Percentiles rank a stretch among this genome's conserved stretches.
Evolutionary conservation across 805 yeast species (phyloP).

Genomic region (Wickerhamomyces silvicola): DNA sequence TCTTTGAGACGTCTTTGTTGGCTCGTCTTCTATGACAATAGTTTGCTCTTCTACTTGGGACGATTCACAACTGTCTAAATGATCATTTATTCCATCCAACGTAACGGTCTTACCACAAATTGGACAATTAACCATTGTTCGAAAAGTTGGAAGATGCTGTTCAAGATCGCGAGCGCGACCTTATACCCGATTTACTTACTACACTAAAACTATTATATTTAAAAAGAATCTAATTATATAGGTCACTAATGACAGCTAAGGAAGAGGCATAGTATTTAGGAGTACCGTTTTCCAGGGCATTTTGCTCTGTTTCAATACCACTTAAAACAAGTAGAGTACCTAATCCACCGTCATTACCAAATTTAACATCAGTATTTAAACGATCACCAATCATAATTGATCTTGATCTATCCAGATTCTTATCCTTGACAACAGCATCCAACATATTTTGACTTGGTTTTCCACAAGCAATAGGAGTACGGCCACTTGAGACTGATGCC

Average conservation of each 20-base stretch:
- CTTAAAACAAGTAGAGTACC: conserved; percentile 84
- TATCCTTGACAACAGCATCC: conserved; percentile 69
- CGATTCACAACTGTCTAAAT: conserved; percentile 19
- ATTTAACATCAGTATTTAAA: conserved; percentile 88
- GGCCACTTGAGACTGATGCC: conserved; percentile 66
- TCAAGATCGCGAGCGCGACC: too few species aligned
- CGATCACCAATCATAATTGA: conserved; percentile 95
- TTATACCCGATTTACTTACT: too few species aligned
- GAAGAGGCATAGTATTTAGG: conserved; percentile 68
- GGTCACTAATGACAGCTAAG: conserved; percentile 54
- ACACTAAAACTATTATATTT: too few species aligned
- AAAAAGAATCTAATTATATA: conserved; percentile 39
- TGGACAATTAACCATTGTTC: conserved; percentile 21
- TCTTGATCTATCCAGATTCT: conserved; percentile 45
- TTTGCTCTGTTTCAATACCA: conserved; percentile 79
- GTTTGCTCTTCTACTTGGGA: conserved; percentile 8
- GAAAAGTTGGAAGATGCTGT: neutral
- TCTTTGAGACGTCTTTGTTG: neutral
- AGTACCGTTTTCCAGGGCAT: conserved; percentile 37
- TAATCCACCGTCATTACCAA: conserved; percentile 82
- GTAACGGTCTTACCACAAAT: conserved; percentile 16
- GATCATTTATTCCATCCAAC: conserved; percentile 16
- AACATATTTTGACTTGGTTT: conserved; percentile 89
- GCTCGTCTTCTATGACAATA: conserved; percentile 11
- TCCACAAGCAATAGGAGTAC: conserved; percentile 86